Conservation (phyloP, 306 rosid genomes). For the Begonia masoniana region DNA sequence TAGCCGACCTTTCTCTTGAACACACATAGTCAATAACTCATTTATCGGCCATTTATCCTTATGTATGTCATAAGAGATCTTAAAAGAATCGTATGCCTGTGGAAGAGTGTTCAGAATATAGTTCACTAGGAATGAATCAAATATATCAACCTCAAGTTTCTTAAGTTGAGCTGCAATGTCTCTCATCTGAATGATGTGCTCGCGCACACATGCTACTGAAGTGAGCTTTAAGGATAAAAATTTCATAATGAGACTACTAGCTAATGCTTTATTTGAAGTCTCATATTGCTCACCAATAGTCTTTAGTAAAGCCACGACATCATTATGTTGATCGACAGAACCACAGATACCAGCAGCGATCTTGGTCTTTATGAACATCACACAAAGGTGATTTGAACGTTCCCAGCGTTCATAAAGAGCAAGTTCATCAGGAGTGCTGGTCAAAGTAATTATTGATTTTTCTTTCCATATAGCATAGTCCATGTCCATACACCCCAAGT, state of each 20-base stretch:
- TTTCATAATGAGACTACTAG: neutral
- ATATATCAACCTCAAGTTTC: slow-evolving; percentile 1
- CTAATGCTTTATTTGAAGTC: neutral
- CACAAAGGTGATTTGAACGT: neutral
- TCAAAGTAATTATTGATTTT: too few relatives aligned
- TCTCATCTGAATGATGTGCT: neutral
- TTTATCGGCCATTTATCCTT: slow-evolving; percentile 1
- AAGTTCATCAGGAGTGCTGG: too few relatives aligned
- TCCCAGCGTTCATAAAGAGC: neutral
- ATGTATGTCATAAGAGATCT: slow-evolving; percentile 1
- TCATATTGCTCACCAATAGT: neutral
- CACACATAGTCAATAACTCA: slow-evolving; percentile 4
- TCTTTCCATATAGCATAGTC: too few relatives aligned
- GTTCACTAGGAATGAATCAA: neutral
- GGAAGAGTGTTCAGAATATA: neutral
- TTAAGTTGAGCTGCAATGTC: neutral
- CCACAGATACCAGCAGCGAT: neutral
- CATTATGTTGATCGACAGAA: neutral
- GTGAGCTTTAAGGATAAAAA: neutral
- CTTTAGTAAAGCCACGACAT: neutral
- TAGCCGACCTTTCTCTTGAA: neutral
- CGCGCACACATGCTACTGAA: neutral
- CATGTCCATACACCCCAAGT: too few relatives aligned
- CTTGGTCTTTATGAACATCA: slow-evolving; percentile 1
- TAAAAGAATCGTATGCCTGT: neutral